Conservation (phyloP, 805 yeast species). For the Starmerella riodocensis region DNA sequence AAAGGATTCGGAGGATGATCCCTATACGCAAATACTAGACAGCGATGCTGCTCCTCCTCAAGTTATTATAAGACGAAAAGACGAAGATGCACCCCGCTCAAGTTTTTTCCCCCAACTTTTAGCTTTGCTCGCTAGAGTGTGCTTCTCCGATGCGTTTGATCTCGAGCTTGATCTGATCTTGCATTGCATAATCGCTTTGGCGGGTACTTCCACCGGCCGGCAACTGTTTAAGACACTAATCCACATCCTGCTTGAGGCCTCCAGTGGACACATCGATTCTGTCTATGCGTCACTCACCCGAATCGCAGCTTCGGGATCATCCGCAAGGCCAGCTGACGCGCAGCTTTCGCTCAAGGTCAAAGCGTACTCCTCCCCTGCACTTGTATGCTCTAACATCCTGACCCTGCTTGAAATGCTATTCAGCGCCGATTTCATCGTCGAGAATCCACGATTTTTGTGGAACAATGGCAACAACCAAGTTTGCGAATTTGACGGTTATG, state of each 20-base stretch:
- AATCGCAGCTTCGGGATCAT: background rate
- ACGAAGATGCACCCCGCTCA: background rate
- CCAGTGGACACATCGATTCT: constrained; percentile 1
- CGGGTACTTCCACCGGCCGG: background rate
- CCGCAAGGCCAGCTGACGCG: background rate
- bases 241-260: constrained; percentile 1
- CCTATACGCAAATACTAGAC: too few relatives aligned
- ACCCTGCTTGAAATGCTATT: background rate
- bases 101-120: background rate
- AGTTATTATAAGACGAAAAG: too few relatives aligned
- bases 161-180: background rate
- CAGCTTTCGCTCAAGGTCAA: background rate
- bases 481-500: background rate
- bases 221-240: background rate
- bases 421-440: background rate
- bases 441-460: background rate
- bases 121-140: background rate
- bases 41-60: too few relatives aligned
- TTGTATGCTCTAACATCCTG: background rate
- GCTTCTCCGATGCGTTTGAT: background rate
- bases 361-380: background rate
- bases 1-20: too few relatives aligned
- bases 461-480: background rate
- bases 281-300: constrained; percentile 1
- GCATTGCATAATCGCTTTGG: background rate